phyloP scores from a whole-genome alignment of 176 grass and related monocot species.

The Carex kokanica region DNA sequence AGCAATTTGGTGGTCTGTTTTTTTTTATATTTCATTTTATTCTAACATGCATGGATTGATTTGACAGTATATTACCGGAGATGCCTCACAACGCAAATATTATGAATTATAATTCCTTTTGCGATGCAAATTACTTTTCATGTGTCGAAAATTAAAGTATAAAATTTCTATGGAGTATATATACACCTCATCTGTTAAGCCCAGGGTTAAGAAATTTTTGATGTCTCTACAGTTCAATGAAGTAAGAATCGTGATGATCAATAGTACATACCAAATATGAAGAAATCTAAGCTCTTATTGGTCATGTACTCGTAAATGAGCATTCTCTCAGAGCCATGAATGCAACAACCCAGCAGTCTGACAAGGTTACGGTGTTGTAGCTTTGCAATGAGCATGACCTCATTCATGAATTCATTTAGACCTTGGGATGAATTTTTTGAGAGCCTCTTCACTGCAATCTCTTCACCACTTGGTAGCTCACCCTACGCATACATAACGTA shows the following conservation, averaged over 20 bases:
- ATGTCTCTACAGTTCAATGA: background rate
- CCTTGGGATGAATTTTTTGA: conserved; percentile 36
- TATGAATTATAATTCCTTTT: too few species aligned
- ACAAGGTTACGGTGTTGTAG: conserved; percentile 70
- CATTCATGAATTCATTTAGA: conserved; percentile 57
- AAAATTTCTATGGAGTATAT: too few species aligned
- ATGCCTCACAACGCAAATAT: too few species aligned
- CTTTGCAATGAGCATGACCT: conserved; percentile 55
- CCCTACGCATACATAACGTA: background rate
- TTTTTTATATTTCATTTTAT: background rate
- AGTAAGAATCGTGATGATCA: background rate
- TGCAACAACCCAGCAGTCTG: conserved; percentile 55
- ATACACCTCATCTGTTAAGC: background rate
- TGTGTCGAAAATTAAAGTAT: too few species aligned
- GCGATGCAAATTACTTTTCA: too few species aligned
- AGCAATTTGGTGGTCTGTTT: background rate
- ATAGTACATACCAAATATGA: conserved; percentile 47
- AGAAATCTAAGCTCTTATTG: conserved; percentile 61
- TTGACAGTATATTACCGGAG: background rate
- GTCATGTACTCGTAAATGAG: conserved; percentile 60
- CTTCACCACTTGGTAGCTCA: conserved; percentile 40
- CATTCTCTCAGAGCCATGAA: conserved; percentile 41
- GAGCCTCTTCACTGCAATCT: conserved; percentile 60
- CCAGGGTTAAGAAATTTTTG: background rate
- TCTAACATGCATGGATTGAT: background rate